Evolutionary conservation across 1,139 yeast species (phyloP).

Genomic region (Yamadazyma diddensiae): DNA sequence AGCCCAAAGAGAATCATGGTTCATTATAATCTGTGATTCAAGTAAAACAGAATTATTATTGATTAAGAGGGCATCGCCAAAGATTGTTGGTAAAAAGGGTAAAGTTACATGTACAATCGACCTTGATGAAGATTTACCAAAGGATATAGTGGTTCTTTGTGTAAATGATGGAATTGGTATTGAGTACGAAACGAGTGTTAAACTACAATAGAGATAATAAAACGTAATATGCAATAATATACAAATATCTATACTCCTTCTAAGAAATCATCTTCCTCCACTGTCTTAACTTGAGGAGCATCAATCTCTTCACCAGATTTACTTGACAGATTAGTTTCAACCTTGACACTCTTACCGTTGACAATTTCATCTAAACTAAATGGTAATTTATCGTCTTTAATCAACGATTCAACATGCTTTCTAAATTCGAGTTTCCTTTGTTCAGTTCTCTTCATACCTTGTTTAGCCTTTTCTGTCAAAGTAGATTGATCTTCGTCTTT

Average conservation of each 20-base stretch:
- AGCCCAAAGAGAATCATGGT: constrained; percentile 93
- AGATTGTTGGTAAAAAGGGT: constrained; percentile 42
- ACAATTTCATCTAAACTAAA: constrained; percentile 58
- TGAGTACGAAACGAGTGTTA: constrained; percentile 21
- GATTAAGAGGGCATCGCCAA: constrained; percentile 69
- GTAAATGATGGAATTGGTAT: constrained; percentile 71
- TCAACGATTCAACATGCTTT: constrained; percentile 47
- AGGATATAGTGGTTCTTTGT: constrained; percentile 41
- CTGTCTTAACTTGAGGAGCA: constrained; percentile 31
- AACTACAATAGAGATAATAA: background rate
- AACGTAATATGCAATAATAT: constrained; percentile 7
- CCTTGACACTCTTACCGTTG: constrained; percentile 39
- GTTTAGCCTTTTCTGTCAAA: constrained; percentile 37
- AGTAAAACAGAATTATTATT: constrained; percentile 48
- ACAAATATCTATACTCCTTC: constrained; percentile 7
- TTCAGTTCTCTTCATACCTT: constrained; percentile 48
- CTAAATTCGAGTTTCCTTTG: constrained; percentile 47
- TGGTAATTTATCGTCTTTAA: constrained; percentile 53
- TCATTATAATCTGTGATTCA: constrained; percentile 58
- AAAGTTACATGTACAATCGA: constrained; percentile 41
- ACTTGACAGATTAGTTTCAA: constrained; percentile 10
- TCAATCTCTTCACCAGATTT: constrained; percentile 32
- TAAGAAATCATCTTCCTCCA: constrained; percentile 44
- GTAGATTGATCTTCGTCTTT: constrained; percentile 27
- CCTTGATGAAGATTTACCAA: constrained; percentile 45